Conservation (phyloP, 495 filamentous ascomycete species). For the Neurospora intermedia region DNA sequence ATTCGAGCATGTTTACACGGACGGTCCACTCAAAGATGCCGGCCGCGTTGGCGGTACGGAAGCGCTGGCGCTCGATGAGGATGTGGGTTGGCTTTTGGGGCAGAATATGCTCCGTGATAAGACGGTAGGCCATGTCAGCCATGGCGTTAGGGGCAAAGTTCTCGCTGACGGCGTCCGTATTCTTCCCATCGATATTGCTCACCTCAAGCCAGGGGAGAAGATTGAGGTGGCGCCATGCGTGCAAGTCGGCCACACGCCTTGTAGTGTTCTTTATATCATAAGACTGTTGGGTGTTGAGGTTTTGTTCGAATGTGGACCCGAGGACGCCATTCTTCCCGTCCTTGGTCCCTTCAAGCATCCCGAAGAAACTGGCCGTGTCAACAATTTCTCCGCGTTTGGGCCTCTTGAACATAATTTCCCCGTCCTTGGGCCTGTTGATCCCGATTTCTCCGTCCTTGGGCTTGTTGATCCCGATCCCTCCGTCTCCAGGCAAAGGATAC, state of each 20-base stretch:
- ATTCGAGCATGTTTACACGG: slow-evolving; percentile 80
- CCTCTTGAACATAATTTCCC: not conserved
- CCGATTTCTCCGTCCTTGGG: no score
- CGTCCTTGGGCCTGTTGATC: no score
- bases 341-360: not conserved
- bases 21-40: slow-evolving; percentile 82
- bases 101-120: slow-evolving; percentile 46
- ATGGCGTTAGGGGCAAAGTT: slow-evolving; percentile 48
- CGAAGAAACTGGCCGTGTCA: not conserved
- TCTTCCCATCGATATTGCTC: not conserved
- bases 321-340: not conserved
- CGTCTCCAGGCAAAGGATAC: not conserved
- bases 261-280: not conserved
- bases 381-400: not conserved
- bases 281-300: not conserved
- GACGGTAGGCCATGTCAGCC: slow-evolving; percentile 48
- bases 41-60: slow-evolving; percentile 52
- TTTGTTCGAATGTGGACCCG: not conserved
- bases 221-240: slow-evolving; percentile 22
- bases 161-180: slow-evolving; percentile 13
- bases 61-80: slow-evolving; percentile 85
- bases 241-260: slow-evolving; percentile 9
- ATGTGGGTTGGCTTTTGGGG: slow-evolving; percentile 52
- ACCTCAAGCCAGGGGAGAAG: slow-evolving; percentile 13
- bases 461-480: not conserved